A percentile compares a stretch with the other conserved stretches of the same genome.
phyloP scores from a whole-genome alignment of 176 grass and related monocot genomes.

The Ensete ventricosum region DNA sequence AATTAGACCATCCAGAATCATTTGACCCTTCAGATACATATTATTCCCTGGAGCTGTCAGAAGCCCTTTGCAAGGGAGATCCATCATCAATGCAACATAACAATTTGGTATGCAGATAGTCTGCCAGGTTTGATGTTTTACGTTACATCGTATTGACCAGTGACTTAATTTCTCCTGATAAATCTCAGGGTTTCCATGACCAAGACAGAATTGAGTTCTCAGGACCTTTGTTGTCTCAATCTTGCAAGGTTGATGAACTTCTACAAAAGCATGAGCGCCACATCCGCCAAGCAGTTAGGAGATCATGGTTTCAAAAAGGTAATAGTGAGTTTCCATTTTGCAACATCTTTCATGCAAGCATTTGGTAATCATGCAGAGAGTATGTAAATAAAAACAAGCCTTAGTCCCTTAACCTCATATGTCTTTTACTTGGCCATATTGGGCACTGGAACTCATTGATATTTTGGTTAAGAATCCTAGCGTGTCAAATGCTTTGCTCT shows the following conservation, averaged over 20 bases:
- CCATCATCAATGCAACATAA: conserved; percentile 36
- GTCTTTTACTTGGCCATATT: too few species aligned
- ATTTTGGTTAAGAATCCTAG: too few species aligned
- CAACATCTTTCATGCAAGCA: not conserved
- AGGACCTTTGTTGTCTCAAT: conserved; percentile 57
- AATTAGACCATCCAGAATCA: conserved; percentile 73
- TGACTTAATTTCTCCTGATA: conserved; percentile 12
- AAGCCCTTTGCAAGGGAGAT: conserved; percentile 37
- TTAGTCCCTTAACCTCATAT: too few species aligned
- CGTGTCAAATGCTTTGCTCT: too few species aligned
- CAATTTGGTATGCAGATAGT: conserved; percentile 39
- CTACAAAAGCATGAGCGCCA: conserved; percentile 73
- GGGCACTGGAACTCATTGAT: too few species aligned
- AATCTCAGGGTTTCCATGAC: conserved; percentile 33
- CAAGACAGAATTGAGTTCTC: conserved; percentile 78
- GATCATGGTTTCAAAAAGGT: conserved; percentile 78
- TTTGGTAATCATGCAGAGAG: too few species aligned
- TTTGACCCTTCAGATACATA: conserved; percentile 49
- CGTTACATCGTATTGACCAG: not conserved
- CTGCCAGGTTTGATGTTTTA: conserved; percentile 8
- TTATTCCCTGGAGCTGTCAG: conserved; percentile 52
- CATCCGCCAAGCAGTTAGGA: conserved; percentile 67
- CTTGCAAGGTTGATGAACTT: conserved; percentile 83
- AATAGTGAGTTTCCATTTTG: conserved; percentile 15
- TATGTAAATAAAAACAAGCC: too few species aligned